Percentiles rank a stretch among this genome's conserved stretches.
These are phyloP conservation scores for Pseudocercospora pini-densiflorae DNA, from an alignment of 2,329 filamentous ascomycete species.

Conservation along the genomic window DNA sequence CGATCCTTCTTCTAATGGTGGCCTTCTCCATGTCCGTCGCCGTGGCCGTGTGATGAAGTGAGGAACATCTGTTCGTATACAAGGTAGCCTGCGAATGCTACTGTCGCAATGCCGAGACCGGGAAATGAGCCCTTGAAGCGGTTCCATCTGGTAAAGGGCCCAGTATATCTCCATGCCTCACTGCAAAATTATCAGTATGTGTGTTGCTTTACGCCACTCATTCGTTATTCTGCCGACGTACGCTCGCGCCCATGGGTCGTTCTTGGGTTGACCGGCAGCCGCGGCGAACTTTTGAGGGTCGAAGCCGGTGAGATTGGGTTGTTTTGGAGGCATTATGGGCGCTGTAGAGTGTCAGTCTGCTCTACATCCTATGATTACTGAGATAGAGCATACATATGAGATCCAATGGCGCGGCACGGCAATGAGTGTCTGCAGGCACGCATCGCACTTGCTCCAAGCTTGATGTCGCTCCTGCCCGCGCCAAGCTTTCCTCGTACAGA, in stretches of 20 bases:
- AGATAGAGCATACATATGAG: neutral
- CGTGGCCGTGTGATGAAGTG: slow-evolving; percentile 20
- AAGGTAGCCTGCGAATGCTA: slow-evolving; percentile 89
- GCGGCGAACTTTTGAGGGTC: slow-evolving; percentile 79
- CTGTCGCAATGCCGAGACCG: slow-evolving; percentile 87
- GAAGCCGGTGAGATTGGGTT: slow-evolving; percentile 88
- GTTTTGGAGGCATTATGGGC: slow-evolving; percentile 53
- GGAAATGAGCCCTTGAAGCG: slow-evolving; percentile 87
- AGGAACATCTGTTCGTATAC: slow-evolving; percentile 88
- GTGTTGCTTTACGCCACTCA: neutral
- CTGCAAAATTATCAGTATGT: slow-evolving; percentile 59
- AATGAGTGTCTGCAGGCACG: neutral
- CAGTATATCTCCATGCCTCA: slow-evolving; percentile 93
- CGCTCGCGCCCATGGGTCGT: slow-evolving; percentile 68
- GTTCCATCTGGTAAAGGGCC: slow-evolving; percentile 85
- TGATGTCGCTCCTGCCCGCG: neutral
- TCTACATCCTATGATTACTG: neutral
- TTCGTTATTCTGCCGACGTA: slow-evolving; percentile 44
- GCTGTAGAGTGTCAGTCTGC: slow-evolving; percentile 23
- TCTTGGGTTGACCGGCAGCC: slow-evolving; percentile 65
- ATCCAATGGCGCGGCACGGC: slow-evolving; percentile 9
- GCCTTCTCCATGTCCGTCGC: slow-evolving; percentile 29
- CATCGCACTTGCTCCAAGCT: neutral
- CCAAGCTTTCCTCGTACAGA: slow-evolving; percentile 11
- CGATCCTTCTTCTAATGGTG: slow-evolving; percentile 26